phyloP scores from a whole-genome alignment of 2,329 filamentous ascomycete genomes.

The Colletotrichum sp. region DNA sequence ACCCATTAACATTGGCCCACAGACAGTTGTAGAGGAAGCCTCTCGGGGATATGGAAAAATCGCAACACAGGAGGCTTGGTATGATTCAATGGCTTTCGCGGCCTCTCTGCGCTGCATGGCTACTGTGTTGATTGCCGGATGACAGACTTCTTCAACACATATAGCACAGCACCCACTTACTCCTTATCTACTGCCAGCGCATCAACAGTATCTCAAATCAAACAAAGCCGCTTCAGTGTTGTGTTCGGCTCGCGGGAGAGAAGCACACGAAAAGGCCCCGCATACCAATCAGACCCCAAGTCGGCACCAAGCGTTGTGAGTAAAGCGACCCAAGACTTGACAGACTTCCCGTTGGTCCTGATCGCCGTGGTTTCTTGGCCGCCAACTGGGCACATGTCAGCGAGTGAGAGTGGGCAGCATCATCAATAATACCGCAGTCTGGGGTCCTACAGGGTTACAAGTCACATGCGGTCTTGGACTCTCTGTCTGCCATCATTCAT shows the following conservation, averaged over 20 bases:
- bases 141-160: not conserved
- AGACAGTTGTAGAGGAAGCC: not conserved
- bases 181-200: not conserved
- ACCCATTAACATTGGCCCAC: not conserved
- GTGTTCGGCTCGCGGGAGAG: not conserved
- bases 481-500: not conserved
- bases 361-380: not conserved
- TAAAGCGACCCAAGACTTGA: not conserved
- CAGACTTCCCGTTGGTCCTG: constrained; percentile 14
- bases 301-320: not conserved
- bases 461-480: not conserved
- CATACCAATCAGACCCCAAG: not conserved
- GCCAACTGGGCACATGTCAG: constrained; percentile 14
- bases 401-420: not conserved
- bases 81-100: not conserved
- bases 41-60: not conserved
- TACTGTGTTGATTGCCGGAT: not conserved
- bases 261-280: not conserved
- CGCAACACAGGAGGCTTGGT: not conserved
- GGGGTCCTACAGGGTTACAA: not conserved
- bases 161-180: not conserved
- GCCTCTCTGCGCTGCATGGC: not conserved
- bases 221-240: not conserved
- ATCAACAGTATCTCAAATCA: not conserved
- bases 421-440: not conserved